phyloP scores from a whole-genome alignment of 2,329 filamentous ascomycete species.

The Chaetomiaceae sp. region DNA sequence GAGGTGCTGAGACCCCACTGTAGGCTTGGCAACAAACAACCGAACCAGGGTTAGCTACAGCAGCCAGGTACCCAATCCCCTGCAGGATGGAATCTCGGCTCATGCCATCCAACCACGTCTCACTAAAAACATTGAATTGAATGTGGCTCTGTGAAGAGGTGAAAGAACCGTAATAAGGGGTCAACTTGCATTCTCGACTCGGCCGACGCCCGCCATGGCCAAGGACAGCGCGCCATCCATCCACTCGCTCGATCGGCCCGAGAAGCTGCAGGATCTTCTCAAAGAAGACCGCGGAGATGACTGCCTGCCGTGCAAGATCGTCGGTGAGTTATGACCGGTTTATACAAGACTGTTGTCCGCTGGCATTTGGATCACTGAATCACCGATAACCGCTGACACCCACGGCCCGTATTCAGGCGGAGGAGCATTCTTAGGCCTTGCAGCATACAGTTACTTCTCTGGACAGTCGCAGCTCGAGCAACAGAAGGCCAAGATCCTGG shows the following conservation, averaged over 20 bases:
- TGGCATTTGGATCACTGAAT: no score
- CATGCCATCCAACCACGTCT: not conserved
- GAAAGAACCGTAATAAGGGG: not conserved
- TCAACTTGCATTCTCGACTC: not conserved
- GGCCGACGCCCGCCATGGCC: constrained; percentile 35
- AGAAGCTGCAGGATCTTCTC: constrained; percentile 56
- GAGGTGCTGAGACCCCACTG: no score
- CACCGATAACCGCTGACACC: constrained; percentile 2
- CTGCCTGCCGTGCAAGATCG: constrained; percentile 65
- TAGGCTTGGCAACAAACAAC: no score
- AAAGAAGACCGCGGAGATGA: constrained; percentile 57
- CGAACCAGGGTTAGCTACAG: no score
- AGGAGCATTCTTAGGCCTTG: constrained; percentile 69
- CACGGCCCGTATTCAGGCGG: constrained; percentile 50
- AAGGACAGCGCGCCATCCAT: constrained; percentile 46
- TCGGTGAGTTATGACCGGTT: constrained; percentile 56
- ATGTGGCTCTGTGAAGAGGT: not conserved
- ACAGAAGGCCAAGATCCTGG: constrained; percentile 61
- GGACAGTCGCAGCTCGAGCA: constrained; percentile 67
- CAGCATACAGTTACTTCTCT: constrained; percentile 71
- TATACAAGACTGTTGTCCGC: no score
- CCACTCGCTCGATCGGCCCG: constrained; percentile 54
- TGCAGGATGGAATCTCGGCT: not conserved
- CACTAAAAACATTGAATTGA: constrained; percentile 1
- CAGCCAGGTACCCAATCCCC: no score